Conservation (phyloP, 73 alveolate species). For the Symbiodinium pilosum region DNA sequence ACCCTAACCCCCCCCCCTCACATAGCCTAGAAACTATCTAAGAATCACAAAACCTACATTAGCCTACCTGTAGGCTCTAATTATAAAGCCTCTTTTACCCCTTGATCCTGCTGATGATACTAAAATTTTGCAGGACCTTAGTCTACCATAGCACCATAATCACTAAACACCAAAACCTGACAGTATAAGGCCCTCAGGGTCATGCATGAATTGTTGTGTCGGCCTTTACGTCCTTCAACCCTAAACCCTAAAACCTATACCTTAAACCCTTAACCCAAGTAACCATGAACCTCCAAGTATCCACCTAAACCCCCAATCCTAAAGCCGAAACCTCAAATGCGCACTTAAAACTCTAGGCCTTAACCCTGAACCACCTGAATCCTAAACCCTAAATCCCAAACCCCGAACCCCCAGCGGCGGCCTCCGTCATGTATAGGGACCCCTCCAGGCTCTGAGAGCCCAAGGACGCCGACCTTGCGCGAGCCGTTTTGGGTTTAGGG, state of each 20-base stretch:
- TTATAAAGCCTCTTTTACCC: too few species aligned
- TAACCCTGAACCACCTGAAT: background rate
- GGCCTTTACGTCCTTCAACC: too few species aligned
- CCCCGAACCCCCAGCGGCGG: background rate
- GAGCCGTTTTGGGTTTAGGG: background rate
- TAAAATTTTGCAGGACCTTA: too few species aligned
- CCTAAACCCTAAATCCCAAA: background rate
- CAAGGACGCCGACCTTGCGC: slow-evolving; percentile 31
- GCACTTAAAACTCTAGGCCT: background rate
- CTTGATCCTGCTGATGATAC: too few species aligned
- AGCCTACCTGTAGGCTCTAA: too few species aligned
- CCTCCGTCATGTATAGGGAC: slow-evolving; percentile 83
- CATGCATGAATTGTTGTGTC: too few species aligned
- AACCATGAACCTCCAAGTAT: background rate
- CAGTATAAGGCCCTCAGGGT: too few species aligned
- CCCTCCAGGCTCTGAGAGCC: slow-evolving; percentile 50
- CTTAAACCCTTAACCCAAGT: background rate
- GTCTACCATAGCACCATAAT: too few species aligned
- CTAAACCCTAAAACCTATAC: background rate
- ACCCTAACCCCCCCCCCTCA: too few species aligned
- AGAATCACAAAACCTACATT: too few species aligned
- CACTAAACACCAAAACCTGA: too few species aligned
- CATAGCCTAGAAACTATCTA: too few species aligned
- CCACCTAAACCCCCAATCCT: background rate
- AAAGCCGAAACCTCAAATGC: background rate